A percentile compares a stretch with the other conserved stretches of the same genome.
These are phyloP conservation scores for Daldinia concentrica DNA, from an alignment of 495 filamentous ascomycete species.

Conservation along the genomic window DNA sequence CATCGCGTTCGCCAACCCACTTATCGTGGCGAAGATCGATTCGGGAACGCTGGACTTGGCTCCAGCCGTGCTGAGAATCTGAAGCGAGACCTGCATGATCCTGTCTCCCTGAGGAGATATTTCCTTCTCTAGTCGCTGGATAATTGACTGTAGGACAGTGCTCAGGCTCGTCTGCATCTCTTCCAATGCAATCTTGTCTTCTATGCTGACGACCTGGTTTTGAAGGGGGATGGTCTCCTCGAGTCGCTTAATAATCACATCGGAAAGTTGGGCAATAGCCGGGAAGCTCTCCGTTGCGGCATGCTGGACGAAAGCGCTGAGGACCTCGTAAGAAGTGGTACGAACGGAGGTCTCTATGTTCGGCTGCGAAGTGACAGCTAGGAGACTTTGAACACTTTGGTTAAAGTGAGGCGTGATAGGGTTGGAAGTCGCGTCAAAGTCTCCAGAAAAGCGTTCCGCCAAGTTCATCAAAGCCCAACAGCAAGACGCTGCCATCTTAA, in stretches of 20 bases:
- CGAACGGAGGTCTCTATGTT: constrained; percentile 93
- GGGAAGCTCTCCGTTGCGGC: constrained; percentile 84
- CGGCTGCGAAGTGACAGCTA: constrained; percentile 82
- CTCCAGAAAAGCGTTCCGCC: constrained; percentile 90
- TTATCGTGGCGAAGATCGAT: constrained; percentile 87
- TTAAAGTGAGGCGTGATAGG: constrained; percentile 92
- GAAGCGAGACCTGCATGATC: constrained; percentile 88
- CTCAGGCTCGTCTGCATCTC: constrained; percentile 97
- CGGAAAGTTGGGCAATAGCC: constrained; percentile 80
- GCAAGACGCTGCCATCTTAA: constrained; percentile 97
- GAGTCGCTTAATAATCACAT: constrained; percentile 85
- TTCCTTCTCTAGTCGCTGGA: constrained; percentile 90
- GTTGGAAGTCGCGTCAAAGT: constrained; percentile 77
- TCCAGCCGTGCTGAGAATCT: constrained; percentile 78
- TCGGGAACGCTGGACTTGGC: constrained; percentile 95
- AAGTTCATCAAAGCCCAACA: constrained; percentile 99
- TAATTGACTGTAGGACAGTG: constrained; percentile 88
- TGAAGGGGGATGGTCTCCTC: constrained; percentile 93
- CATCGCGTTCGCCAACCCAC: constrained; percentile 83
- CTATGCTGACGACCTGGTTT: constrained; percentile 91
- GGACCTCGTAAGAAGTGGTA: constrained; percentile 97
- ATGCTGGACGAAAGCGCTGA: constrained; percentile 91
- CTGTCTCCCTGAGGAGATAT: constrained; percentile 89
- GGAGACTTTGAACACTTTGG: constrained; percentile 84
- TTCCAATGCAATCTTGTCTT: constrained; percentile 92